Conservation (phyloP, 2,329 filamentous ascomycete genomes). For the Sporothrix brunneoviolacea region DNA sequence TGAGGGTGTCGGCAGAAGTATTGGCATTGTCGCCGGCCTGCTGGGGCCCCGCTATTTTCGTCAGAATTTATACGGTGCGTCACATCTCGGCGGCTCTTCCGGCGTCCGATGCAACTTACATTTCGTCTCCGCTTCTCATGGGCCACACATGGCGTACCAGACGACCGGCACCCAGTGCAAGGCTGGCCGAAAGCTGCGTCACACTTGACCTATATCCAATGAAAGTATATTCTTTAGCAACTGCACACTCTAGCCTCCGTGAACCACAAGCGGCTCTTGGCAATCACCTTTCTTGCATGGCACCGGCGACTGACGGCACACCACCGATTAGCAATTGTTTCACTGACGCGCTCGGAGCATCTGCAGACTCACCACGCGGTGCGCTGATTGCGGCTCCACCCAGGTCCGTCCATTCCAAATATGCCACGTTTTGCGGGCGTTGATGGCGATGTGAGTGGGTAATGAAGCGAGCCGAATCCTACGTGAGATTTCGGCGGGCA, state of each 20-base stretch:
- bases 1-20: conserved; percentile 8
- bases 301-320: conserved; percentile 9
- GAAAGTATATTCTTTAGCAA: neutral
- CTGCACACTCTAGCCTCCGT: too few species aligned
- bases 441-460: too few species aligned
- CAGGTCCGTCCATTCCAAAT: neutral
- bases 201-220: conserved; percentile 8
- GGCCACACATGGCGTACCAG: conserved; percentile 14
- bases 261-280: neutral
- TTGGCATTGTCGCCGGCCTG: conserved; percentile 7
- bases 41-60: conserved; percentile 9
- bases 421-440: too few species aligned
- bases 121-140: conserved; percentile 17
- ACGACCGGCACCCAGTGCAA: conserved; percentile 12
- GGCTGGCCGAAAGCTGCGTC: conserved; percentile 7
- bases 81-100: too few species aligned
- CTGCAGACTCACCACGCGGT: conserved; percentile 4
- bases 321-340: neutral
- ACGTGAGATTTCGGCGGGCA: neutral
- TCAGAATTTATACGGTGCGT: neutral
- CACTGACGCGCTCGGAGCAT: neutral
- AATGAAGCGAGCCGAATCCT: too few species aligned
- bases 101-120: too few species aligned
- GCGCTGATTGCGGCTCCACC: conserved; percentile 7
- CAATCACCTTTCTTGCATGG: conserved; percentile 12